Percentiles rank a stretch among this genome's conserved stretches.
Evolutionary conservation across 306 rosid species (phyloP).

Genomic region (Cucumis melo): DNA sequence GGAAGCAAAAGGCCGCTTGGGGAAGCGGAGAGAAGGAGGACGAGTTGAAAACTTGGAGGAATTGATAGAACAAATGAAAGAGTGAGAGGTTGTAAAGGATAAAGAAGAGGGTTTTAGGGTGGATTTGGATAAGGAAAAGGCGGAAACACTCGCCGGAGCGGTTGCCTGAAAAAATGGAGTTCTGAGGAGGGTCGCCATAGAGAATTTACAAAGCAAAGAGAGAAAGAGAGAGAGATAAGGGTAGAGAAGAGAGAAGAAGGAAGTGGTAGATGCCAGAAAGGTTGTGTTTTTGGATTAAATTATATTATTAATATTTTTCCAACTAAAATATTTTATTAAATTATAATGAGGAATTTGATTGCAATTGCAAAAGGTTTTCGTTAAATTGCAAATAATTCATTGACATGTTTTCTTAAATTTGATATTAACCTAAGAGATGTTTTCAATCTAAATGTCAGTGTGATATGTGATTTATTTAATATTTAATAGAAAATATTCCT

Average conservation of each 20-base stretch:
- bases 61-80: background rate
- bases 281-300: background rate
- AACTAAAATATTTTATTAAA: too few relatives aligned
- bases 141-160: background rate
- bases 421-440: too few relatives aligned
- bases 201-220: background rate
- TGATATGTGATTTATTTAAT: too few relatives aligned
- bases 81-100: background rate
- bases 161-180: slow-evolving; percentile 13
- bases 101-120: background rate
- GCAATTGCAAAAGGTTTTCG: too few relatives aligned
- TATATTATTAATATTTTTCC: background rate
- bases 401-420: too few relatives aligned
- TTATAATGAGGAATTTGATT: too few relatives aligned
- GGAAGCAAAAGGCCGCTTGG: background rate
- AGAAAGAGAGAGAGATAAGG: slow-evolving; percentile 4
- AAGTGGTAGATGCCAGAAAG: background rate
- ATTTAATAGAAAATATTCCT: too few relatives aligned
- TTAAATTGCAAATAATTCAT: too few relatives aligned
- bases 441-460: too few relatives aligned
- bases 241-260: background rate
- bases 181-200: slow-evolving; percentile 7
- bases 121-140: background rate
- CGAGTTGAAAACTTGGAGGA: slow-evolving; percentile 1
- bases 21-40: slow-evolving; percentile 6